Percentiles rank a stretch among this genome's conserved stretches.
These are phyloP conservation scores for Nematodospora valgi DNA, from an alignment of 805 yeast species.

Conservation along the genomic window DNA sequence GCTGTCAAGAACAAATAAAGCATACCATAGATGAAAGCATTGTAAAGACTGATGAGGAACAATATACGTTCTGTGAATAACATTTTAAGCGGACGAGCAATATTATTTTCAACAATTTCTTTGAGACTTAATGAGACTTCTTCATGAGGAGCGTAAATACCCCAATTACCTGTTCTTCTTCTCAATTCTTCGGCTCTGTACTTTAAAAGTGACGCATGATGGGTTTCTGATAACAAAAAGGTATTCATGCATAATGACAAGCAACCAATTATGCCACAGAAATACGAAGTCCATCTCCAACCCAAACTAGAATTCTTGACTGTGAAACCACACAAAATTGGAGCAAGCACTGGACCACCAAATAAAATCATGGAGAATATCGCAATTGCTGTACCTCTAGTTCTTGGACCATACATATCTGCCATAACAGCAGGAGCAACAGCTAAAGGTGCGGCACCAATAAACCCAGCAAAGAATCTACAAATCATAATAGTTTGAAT, in stretches of 20 bases:
- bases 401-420: conserved; percentile 64
- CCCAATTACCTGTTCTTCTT: conserved; percentile 41
- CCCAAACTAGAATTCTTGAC: conserved; percentile 37
- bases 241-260: conserved; percentile 30
- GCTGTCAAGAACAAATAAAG: conserved; percentile 45
- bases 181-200: conserved; percentile 32
- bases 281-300: conserved; percentile 61
- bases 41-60: conserved; percentile 41
- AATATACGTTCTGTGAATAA: conserved; percentile 41
- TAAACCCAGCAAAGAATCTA: conserved; percentile 75
- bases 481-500: conserved; percentile 73
- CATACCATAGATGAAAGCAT: conserved; percentile 48
- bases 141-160: conserved; percentile 37
- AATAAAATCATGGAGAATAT: conserved; percentile 72
- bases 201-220: conserved; percentile 35
- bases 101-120: conserved; percentile 33
- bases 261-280: conserved; percentile 40
- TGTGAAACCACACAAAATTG: conserved; percentile 51
- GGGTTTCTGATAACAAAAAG: conserved; percentile 35
- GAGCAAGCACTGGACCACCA: conserved; percentile 73
- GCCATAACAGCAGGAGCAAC: conserved; percentile 71
- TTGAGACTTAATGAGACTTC: conserved; percentile 26
- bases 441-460: conserved; percentile 83
- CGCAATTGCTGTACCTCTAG: conserved; percentile 75
- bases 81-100: conserved; percentile 38